phyloP scores from a whole-genome alignment of 805 yeast species.

The Pichia insulana region DNA sequence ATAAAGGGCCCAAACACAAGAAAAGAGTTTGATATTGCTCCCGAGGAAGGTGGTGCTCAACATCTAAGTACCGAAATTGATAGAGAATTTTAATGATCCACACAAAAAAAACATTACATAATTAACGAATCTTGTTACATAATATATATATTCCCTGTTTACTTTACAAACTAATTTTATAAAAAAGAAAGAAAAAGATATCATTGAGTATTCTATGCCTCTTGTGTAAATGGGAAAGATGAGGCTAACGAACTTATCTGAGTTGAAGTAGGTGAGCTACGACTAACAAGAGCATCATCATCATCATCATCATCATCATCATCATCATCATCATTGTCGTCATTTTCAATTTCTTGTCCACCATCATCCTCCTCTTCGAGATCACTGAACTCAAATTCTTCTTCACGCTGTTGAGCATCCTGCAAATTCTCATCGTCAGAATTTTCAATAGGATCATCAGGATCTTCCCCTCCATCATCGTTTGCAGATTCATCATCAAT shows the following conservation, averaged over 20 bases:
- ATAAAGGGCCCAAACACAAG: constrained; percentile 37
- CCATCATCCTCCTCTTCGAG: constrained; percentile 5
- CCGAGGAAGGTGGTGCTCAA: constrained; percentile 20
- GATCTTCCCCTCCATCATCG: constrained; percentile 9
- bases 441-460: constrained; percentile 10
- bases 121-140: not conserved
- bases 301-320: not conserved
- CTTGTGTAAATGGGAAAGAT: constrained; percentile 10
- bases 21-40: constrained; percentile 28
- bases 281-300: not conserved
- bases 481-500: constrained; percentile 1
- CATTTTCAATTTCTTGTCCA: too few species aligned
- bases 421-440: constrained; percentile 4
- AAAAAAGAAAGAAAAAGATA: not conserved
- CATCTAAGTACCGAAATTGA: constrained; percentile 3
- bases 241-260: constrained; percentile 9
- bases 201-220: not conserved
- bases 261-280: not conserved
- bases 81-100: not conserved
- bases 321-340: constrained; percentile 2
- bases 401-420: not conserved
- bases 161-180: too few species aligned
- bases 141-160: not conserved
- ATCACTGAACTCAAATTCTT: constrained; percentile 8
- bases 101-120: not conserved